phyloP scores from a whole-genome alignment of 2,329 filamentous ascomycete genomes.

The Atkinsonella texensis region DNA sequence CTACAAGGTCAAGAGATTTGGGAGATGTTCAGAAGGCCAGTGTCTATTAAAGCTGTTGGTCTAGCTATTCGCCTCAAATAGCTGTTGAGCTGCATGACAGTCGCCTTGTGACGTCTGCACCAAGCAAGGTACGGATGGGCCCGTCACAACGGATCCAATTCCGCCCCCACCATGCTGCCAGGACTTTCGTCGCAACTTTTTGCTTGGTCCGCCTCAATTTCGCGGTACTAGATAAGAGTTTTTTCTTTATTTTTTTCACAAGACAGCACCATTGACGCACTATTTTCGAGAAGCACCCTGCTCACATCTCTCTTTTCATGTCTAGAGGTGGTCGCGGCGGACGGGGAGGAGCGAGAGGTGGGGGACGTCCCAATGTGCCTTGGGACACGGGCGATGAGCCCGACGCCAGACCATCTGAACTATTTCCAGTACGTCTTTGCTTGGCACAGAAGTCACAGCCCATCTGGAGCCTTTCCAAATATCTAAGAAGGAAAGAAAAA shows the following conservation, averaged over 20 bases:
- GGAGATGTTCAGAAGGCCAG: no score
- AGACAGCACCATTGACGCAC: neutral
- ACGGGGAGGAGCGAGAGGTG: constrained; percentile 34
- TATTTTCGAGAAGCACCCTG: neutral
- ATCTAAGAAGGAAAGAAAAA: no score
- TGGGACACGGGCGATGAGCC: constrained; percentile 43
- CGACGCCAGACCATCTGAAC: constrained; percentile 44
- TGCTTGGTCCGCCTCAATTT: neutral
- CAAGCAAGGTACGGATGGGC: neutral
- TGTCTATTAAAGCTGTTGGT: no score
- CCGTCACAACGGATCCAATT: neutral
- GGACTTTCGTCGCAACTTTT: neutral
- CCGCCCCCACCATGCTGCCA: constrained; percentile 3
- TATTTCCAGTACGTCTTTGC: constrained; percentile 37
- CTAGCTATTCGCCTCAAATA: no score
- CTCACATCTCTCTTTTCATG: constrained; percentile 22
- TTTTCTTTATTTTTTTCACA: no score
- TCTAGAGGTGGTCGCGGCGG: constrained; percentile 42
- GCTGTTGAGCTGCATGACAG: neutral
- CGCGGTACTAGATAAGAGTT: neutral
- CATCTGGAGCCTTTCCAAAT: neutral
- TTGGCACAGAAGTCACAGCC: neutral
- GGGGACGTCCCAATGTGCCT: constrained; percentile 34
- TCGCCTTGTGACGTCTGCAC: neutral
- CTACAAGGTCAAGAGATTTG: no score